Conservation (phyloP, 2,329 filamentous ascomycete genomes). For the Chalara sp. region DNA sequence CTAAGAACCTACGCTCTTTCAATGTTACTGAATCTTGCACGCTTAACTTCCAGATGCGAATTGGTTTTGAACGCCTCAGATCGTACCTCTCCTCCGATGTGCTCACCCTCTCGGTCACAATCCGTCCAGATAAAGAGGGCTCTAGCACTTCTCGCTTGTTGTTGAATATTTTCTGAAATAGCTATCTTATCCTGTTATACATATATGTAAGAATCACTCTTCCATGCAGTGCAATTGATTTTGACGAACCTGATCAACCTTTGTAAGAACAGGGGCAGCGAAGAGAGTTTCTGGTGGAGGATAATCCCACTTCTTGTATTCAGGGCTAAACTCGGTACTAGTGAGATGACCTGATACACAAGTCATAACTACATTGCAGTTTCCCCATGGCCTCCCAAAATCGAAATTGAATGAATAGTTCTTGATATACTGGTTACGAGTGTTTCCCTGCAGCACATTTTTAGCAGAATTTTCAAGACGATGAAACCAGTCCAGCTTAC, state of each 20-base stretch:
- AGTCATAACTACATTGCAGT: constrained; percentile 86
- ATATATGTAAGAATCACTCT: constrained; percentile 1
- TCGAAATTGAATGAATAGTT: constrained; percentile 91
- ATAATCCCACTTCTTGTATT: constrained; percentile 68
- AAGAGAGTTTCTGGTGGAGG: constrained; percentile 78
- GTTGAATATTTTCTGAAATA: constrained; percentile 79
- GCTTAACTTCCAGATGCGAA: constrained; percentile 65
- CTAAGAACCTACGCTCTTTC: constrained; percentile 64
- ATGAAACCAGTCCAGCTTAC: constrained; percentile 41
- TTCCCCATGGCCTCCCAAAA: constrained; percentile 75
- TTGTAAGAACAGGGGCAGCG: constrained; percentile 65
- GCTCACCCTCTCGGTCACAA: constrained; percentile 94
- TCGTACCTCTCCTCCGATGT: constrained; percentile 89
- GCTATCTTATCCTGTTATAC: constrained; percentile 64
- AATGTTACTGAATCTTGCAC: constrained; percentile 92
- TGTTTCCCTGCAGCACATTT: constrained; percentile 15
- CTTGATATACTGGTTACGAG: constrained; percentile 63
- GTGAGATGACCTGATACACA: constrained; percentile 87
- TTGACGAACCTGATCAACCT: constrained; percentile 54
- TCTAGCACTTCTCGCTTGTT: constrained; percentile 65
- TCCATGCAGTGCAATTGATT: neutral
- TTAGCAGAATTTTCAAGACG: constrained; percentile 3
- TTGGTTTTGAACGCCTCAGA: constrained; percentile 74
- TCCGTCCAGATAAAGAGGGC: constrained; percentile 96
- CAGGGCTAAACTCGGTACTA: constrained; percentile 64